Evolutionary conservation across 352 stramenopile genomes (phyloP).

Genomic region (Thalassiosira gravida): DNA sequence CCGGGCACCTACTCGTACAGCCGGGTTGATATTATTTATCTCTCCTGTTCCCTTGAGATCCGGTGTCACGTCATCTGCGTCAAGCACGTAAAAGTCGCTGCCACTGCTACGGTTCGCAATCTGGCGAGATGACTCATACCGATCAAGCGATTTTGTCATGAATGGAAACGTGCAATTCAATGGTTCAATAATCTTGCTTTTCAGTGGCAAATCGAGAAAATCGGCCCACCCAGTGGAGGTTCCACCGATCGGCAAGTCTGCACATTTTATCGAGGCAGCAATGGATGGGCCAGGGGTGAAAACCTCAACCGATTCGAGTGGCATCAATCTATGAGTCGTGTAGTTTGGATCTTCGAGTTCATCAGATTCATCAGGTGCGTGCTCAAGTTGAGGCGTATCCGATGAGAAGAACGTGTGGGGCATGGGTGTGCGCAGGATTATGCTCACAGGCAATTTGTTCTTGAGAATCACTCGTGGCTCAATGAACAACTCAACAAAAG

Average conservation of each 20-base stretch:
- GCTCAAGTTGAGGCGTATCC: constrained; percentile 5
- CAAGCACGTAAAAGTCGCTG: constrained; percentile 74
- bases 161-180: constrained; percentile 79
- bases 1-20: constrained; percentile 12
- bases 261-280: constrained; percentile 74
- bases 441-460: constrained; percentile 77
- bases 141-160: constrained; percentile 50
- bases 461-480: constrained; percentile 72
- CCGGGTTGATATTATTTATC: not conserved
- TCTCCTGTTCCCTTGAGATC: constrained; percentile 35
- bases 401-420: constrained; percentile 73
- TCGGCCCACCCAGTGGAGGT: constrained; percentile 79
- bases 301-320: constrained; percentile 72
- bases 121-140: constrained; percentile 43
- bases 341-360: constrained; percentile 37
- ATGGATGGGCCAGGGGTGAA: constrained; percentile 84
- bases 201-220: constrained; percentile 82
- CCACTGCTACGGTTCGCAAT: constrained; percentile 31
- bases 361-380: constrained; percentile 23
- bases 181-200: constrained; percentile 65
- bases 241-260: constrained; percentile 74
- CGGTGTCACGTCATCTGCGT: constrained; percentile 65
- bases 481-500: constrained; percentile 77
- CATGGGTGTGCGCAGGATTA: constrained; percentile 82
- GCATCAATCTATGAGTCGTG: constrained; percentile 62